Conservation (phyloP, 2,329 filamentous ascomycete species). For the Ceratocystis cubensis region DNA sequence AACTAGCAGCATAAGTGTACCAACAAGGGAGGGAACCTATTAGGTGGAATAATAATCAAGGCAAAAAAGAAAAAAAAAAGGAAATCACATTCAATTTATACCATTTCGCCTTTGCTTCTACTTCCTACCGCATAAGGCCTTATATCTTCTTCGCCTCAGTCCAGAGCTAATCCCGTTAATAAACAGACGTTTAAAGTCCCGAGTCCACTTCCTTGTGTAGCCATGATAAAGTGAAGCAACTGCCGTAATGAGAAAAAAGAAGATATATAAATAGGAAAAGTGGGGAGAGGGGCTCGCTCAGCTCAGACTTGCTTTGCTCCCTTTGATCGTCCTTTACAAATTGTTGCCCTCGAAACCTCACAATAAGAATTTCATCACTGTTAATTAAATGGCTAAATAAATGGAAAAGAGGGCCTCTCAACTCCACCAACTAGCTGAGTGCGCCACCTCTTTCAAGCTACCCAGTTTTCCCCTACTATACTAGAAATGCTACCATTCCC, state of each 20-base stretch:
- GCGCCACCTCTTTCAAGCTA: neutral
- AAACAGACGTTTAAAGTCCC: neutral
- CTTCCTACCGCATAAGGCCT: neutral
- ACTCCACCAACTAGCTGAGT: no score
- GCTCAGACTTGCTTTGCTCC: neutral
- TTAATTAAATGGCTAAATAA: no score
- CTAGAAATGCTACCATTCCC: constrained; percentile 40
- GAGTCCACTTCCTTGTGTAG: neutral
- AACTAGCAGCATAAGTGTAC: neutral
- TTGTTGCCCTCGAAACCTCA: no score
- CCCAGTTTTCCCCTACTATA: neutral
- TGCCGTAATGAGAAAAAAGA: neutral
- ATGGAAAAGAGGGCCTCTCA: no score
- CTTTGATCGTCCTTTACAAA: no score
- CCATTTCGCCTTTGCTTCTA: no score
- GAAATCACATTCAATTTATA: no score
- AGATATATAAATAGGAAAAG: neutral
- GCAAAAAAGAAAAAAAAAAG: constrained; percentile 4
- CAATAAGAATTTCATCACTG: no score
- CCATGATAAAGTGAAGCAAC: neutral
- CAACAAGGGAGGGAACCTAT: neutral
- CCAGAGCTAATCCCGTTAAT: neutral
- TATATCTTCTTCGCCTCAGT: no score
- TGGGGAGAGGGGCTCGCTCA: neutral
- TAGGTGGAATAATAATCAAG: no score